Conservation (phyloP, 768 basidiomycete genomes). For the Mycena belliarum region DNA sequence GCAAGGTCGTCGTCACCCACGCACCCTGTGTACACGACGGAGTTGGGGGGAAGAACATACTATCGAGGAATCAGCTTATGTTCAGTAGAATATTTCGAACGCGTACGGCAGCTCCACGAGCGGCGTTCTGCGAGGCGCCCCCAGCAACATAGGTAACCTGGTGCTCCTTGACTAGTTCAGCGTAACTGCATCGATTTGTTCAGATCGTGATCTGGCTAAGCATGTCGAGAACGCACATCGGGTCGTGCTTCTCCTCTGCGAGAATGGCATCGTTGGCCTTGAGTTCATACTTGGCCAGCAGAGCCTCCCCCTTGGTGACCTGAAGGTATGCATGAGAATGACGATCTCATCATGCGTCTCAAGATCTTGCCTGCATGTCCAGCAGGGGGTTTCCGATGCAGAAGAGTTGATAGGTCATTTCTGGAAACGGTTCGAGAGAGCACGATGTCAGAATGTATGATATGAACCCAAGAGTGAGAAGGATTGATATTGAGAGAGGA, state of each 20-base stretch:
- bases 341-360: no score
- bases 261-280: conserved; percentile 96
- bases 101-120: conserved; percentile 92
- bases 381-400: conserved; percentile 95
- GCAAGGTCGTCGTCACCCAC: conserved; percentile 95
- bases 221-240: conserved; percentile 59
- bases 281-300: conserved; percentile 87
- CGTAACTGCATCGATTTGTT: conserved; percentile 61
- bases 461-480: no score
- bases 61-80: conserved; percentile 30
- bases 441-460: no score
- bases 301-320: conserved; percentile 79
- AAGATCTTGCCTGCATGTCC: no score
- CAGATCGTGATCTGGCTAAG: not conserved
- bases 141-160: conserved; percentile 91
- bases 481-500: no score
- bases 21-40: conserved; percentile 92
- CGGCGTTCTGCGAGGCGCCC: conserved; percentile 95
- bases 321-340: no score
- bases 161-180: conserved; percentile 77
- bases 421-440: no score
- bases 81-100: not conserved
- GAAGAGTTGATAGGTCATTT: conserved; percentile 64
- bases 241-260: conserved; percentile 82
- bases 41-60: conserved; percentile 87